A percentile compares a stretch with the other conserved stretches of the same genome.
phyloP scores from a whole-genome alignment of 2,329 filamentous ascomycete genomes.

The Aspergillus oerlinghausenensis region DNA sequence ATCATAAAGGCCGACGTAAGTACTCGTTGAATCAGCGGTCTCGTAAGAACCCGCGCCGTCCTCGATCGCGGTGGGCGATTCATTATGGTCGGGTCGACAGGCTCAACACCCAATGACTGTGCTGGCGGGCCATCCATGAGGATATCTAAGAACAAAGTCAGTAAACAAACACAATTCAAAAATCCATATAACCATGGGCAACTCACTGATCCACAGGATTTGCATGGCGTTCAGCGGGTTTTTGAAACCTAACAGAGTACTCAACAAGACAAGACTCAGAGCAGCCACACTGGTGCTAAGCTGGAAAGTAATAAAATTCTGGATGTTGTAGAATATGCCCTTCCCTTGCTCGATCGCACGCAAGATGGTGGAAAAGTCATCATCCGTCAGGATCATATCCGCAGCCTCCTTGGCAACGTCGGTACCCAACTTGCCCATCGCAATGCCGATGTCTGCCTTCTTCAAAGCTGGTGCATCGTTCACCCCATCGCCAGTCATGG shows the following conservation, averaged over 20 bases:
- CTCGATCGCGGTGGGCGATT: conserved; percentile 80
- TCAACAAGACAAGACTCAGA: conserved; percentile 83
- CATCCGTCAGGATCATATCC: conserved; percentile 82
- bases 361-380: conserved; percentile 87
- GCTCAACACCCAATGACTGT: conserved; percentile 92
- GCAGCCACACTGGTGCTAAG: conserved; percentile 94
- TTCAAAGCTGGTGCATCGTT: conserved; percentile 97
- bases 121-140: conserved; percentile 99
- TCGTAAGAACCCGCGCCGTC: conserved; percentile 86
- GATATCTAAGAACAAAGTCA: conserved; percentile 63
- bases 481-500: conserved; percentile 97
- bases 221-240: conserved; percentile 99
- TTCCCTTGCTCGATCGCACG: conserved; percentile 98
- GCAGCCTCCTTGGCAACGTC: conserved; percentile 95
- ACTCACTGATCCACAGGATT: conserved; percentile 98
- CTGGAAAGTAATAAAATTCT: conserved; percentile 98
- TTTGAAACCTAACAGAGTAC: conserved; percentile 87
- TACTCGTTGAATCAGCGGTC: conserved; percentile 74
- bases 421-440: conserved; percentile 91
- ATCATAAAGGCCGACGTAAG: conserved; percentile 83
- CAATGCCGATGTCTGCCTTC: conserved; percentile 95
- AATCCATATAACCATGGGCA: background rate
- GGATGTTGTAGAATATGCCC: conserved; percentile 98
- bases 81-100: conserved; percentile 93
- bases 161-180: conserved; percentile 7